Evolutionary conservation across 352 stramenopile species (phyloP).

Genomic region (Phytophthora rubi): DNA sequence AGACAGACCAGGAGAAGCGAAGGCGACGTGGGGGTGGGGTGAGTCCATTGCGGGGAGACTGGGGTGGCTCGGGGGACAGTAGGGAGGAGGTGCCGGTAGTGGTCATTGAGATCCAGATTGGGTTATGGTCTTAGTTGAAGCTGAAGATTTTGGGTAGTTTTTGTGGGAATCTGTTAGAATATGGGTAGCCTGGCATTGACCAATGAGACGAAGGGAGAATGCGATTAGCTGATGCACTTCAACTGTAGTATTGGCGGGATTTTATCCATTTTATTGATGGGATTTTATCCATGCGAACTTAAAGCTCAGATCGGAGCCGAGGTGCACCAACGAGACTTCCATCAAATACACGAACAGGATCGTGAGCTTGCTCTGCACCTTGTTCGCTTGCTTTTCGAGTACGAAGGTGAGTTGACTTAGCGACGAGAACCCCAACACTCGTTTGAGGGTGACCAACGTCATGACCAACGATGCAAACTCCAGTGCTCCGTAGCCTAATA

Average conservation of each 20-base stretch:
- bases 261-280: too few species aligned
- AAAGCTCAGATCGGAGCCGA: background rate
- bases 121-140: background rate
- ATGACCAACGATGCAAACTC: background rate
- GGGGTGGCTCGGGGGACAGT: background rate
- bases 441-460: background rate
- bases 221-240: background rate
- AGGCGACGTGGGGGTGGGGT: background rate
- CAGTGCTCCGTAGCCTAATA: background rate
- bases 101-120: background rate
- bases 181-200: background rate
- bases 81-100: background rate
- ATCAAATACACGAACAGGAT: background rate
- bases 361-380: background rate
- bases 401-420: background rate
- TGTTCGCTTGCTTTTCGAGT: background rate
- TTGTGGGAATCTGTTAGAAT: too few species aligned
- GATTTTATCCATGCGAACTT: background rate
- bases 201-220: background rate
- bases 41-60: background rate
- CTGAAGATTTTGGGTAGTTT: background rate
- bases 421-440: background rate
- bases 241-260: background rate
- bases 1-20: constrained; percentile 59
- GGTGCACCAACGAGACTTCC: background rate